Percentiles rank a stretch among this genome's conserved stretches.
Conservation (phyloP, 805 yeast species). For the Yamadazyma kitorensis region DNA sequence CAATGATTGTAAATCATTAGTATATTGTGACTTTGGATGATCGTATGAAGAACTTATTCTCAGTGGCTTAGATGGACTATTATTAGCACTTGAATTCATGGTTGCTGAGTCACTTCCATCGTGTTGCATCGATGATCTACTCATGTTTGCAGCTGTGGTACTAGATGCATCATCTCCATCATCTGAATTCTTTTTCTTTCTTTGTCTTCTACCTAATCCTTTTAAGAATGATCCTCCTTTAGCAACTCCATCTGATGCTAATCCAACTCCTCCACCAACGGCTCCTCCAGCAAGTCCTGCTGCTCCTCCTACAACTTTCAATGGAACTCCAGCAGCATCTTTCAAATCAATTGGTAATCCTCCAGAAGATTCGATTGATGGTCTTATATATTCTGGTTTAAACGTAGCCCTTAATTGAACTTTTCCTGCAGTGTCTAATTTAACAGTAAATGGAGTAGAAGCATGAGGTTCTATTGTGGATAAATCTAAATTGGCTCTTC, state of each 20-base stretch:
- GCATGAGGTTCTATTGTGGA: slow-evolving; percentile 45
- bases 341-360: slow-evolving; percentile 42
- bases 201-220: slow-evolving; percentile 24
- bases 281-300: slow-evolving; percentile 34
- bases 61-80: slow-evolving; percentile 8
- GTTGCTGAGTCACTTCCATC: slow-evolving; percentile 1
- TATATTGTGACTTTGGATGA: slow-evolving; percentile 15
- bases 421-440: slow-evolving; percentile 63
- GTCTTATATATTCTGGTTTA: slow-evolving; percentile 64
- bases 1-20: slow-evolving; percentile 33
- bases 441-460: slow-evolving; percentile 44
- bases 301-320: slow-evolving; percentile 43
- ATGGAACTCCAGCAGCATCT: slow-evolving; percentile 43
- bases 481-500: slow-evolving; percentile 50
- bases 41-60: slow-evolving; percentile 1
- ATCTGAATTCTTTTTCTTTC: slow-evolving; percentile 18
- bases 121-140: background rate
- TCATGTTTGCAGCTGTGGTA: background rate
- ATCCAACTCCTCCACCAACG: slow-evolving; percentile 45
- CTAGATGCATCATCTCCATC: slow-evolving; percentile 1
- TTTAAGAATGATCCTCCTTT: slow-evolving; percentile 45
- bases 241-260: slow-evolving; percentile 45
- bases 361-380: slow-evolving; percentile 42
- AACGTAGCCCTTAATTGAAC: slow-evolving; percentile 55
- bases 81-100: slow-evolving; percentile 3